These are phyloP conservation scores for Eugenia klotzschiana DNA, from an alignment of 441 rosid species.

Conservation along the genomic window DNA sequence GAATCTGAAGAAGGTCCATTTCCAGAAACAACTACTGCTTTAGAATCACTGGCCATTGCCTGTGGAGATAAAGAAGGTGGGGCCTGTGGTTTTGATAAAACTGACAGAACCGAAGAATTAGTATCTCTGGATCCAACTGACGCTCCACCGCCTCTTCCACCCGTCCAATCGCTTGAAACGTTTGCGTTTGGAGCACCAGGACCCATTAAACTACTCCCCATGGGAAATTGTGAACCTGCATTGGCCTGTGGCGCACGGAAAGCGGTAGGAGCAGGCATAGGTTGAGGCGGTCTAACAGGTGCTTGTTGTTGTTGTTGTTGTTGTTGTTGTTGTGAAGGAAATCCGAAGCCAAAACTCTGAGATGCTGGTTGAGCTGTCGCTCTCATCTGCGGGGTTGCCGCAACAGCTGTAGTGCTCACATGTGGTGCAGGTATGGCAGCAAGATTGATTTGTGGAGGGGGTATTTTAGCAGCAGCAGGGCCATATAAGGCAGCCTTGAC, in stretches of 20 bases:
- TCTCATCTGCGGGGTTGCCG: slow-evolving; percentile 28
- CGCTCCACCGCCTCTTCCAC: slow-evolving; percentile 35
- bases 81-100: slow-evolving; percentile 26
- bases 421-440: slow-evolving; percentile 31
- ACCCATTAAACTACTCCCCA: slow-evolving; percentile 29
- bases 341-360: slow-evolving; percentile 44
- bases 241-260: slow-evolving; percentile 30
- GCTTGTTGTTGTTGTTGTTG: not conserved
- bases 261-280: slow-evolving; percentile 24
- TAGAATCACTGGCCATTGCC: slow-evolving; percentile 29
- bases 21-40: slow-evolving; percentile 45
- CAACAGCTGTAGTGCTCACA: slow-evolving; percentile 16
- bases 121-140: slow-evolving; percentile 29
- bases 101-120: slow-evolving; percentile 20
- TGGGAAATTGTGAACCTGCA: slow-evolving; percentile 30
- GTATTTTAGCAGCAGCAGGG: slow-evolving; percentile 90
- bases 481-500: slow-evolving; percentile 85
- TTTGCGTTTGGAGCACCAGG: slow-evolving; percentile 28
- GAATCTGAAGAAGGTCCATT: slow-evolving; percentile 34
- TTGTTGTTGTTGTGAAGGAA: slow-evolving; percentile 38
- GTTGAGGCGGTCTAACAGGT: slow-evolving; percentile 28
- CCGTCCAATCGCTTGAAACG: slow-evolving; percentile 37
- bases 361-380: slow-evolving; percentile 21
- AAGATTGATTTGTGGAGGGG: slow-evolving; percentile 73
- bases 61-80: slow-evolving; percentile 23